Evolutionary conservation across 371 early-diverging fungal species (phyloP), one percentile per base, ranked within the genome.

Genomic region (Rhizopus delemar): DNA sequence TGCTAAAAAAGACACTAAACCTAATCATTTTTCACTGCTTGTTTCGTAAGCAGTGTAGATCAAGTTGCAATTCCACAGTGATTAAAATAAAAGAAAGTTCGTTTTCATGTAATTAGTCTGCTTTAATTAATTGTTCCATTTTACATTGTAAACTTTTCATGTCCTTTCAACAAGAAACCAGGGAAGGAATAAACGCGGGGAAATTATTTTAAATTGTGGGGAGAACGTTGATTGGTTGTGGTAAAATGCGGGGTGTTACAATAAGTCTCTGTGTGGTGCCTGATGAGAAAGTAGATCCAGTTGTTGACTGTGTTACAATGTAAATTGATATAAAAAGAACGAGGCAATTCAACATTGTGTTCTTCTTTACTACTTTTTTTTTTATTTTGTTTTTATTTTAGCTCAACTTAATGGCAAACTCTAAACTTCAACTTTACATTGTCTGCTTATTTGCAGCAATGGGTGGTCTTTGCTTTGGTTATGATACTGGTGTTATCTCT

Each of bases 401-500:
- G 36, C 46, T 32, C 12, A 63, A 22, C 22, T 22, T 22, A 4
- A 67, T 67, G 68, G 59, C 43, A 28, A 35, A 53, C 49, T 48
- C 56, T 41, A 36, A 53, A 41, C 36, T 57, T 31, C 64, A 62
- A 45, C 60, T 76, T 12, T 80, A 77, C 49, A 49, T 62, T 32
- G 68, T 72, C 22, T 71, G 61, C 22, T 36, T 60, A 13, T 80
- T 75, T 51, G 70, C 78, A 35, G 77, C 81, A 46, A 71, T 80
- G 51, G 81, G 81, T 66, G 81, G 78, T 68, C 69, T 80, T 51
- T 75, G 71, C 46, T 80, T 80, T 60, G 80, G 81, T 63, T 77
- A 81, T 68, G 83, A 83, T 62, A 72, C 76, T 33, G 83, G 83
- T 75, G 69, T 76, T 59, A 74, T 83, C 51, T 65, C 74, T 55